Evolutionary conservation across 78 protist genomes (phyloP).

Genomic region (Dictyostelium capitatum): DNA sequence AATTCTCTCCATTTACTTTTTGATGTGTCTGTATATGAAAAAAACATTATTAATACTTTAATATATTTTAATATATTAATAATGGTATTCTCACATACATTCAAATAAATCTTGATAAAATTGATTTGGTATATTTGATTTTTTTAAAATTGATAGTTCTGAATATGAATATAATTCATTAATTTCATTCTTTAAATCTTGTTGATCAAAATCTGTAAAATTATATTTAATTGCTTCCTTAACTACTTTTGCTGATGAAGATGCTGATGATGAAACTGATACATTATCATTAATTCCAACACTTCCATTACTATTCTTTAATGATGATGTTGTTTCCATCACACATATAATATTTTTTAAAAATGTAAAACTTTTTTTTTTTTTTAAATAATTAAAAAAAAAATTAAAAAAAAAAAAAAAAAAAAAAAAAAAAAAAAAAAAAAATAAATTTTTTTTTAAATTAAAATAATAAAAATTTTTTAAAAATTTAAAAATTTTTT

Average conservation of each 20-base stretch:
- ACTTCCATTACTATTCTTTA: too few relatives aligned
- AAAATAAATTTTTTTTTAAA: too few relatives aligned
- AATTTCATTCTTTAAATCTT: constrained; percentile 21
- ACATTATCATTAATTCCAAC: too few relatives aligned
- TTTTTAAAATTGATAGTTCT: constrained; percentile 29
- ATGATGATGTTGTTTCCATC: too few relatives aligned
- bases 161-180: constrained; percentile 69
- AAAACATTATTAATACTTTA: too few relatives aligned
- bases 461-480: too few relatives aligned
- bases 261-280: background rate
- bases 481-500: too few relatives aligned
- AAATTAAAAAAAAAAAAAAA: background rate
- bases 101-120: constrained; percentile 14
- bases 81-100: constrained; percentile 28
- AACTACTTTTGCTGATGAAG: background rate
- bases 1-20: constrained; percentile 45
- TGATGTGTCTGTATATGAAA: background rate
- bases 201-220: constrained; percentile 36
- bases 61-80: background rate
- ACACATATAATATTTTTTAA: too few relatives aligned
- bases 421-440: background rate
- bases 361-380: too few relatives aligned
- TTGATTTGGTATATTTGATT: constrained; percentile 16
- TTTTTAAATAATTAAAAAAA: background rate
- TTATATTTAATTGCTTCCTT: background rate